Evolutionary conservation across 2,329 filamentous ascomycete species (phyloP), one percentile per base, ranked within the genome.

Genomic region (Exutisphaerella laricina): DNA sequence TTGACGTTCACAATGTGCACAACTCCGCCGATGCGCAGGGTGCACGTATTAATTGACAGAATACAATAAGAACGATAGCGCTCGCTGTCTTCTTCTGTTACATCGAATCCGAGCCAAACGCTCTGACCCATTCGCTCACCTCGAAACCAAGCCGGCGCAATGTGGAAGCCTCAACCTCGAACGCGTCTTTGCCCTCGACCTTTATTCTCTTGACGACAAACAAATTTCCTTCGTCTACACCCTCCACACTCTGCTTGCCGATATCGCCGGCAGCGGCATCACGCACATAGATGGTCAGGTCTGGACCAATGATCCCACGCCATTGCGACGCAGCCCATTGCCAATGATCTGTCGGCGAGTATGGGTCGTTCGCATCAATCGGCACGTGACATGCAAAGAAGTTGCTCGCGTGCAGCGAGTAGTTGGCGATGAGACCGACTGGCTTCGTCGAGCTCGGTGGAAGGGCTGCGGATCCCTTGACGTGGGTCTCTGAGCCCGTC

Each of bases 281-380:
- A 30, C 71, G 73, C 13, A 85, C 75, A 58, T 84, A 87, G 20
- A 92, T 72, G 1, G 84, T 84, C 33, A 90, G 68, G 63, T 97
- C 90, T 0, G 90, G 80, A 0, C 85, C 87, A 1, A 89, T 75
- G 41, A 86, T 84, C 7, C 88, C 87, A 7, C 89, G 81, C 90
- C 90, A 97, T 16, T 96, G 76, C 31, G 85, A 90, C 25, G 90
- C 90, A 72, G 92, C 88, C 90, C 90, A 97, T 64, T 94, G 85
- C 88, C 90, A 97, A 67, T 97, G 90, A 57, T 94, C 88, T n/a
- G 85, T 75, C 0, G 85, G 81, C 12, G 80, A 77, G 63, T 94
- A 95, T 5, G 75, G 73, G 59, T 94, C 88, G 13, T 74, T 70
- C 8, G 48, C 35, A 17, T 51, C 53, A 53, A 94, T 88, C 1